Conservation (phyloP, 2,329 filamentous ascomycete genomes). For the Sporothrix globosa region DNA sequence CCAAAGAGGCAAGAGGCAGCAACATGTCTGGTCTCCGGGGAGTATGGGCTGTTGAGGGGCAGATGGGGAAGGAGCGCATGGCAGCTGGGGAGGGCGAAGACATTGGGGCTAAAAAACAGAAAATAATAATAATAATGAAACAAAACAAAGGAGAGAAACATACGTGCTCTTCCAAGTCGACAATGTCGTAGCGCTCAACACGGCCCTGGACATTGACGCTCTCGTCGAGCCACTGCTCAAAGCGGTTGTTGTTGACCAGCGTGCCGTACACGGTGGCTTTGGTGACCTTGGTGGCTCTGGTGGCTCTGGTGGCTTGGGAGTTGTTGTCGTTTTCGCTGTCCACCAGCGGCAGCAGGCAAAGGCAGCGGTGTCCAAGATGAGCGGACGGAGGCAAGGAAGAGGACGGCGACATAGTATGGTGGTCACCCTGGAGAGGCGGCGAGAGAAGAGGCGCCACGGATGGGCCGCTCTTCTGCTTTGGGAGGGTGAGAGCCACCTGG, state of each 20-base stretch:
- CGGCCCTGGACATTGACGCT: not conserved
- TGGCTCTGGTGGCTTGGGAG: no score
- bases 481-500: not conserved
- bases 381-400: not conserved
- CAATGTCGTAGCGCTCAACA: not conserved
- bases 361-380: not conserved
- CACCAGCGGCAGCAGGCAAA: not conserved
- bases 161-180: constrained; percentile 4
- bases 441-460: constrained; percentile 11
- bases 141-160: not conserved
- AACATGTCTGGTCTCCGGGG: not conserved
- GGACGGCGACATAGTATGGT: not conserved
- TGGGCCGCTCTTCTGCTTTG: not conserved
- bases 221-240: not conserved
- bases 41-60: not conserved
- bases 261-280: not conserved
- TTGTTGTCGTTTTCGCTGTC: not conserved
- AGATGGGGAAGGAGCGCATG: not conserved
- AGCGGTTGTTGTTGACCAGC: not conserved
- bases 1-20: not conserved
- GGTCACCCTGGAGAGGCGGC: not conserved
- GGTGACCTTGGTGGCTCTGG: no score
- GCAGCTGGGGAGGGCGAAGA: not conserved
- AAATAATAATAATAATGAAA: not conserved
- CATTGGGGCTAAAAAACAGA: not conserved